Evolutionary conservation across 2,329 filamentous ascomycete species (phyloP).

Genomic region (Trichoderma sp.): DNA sequence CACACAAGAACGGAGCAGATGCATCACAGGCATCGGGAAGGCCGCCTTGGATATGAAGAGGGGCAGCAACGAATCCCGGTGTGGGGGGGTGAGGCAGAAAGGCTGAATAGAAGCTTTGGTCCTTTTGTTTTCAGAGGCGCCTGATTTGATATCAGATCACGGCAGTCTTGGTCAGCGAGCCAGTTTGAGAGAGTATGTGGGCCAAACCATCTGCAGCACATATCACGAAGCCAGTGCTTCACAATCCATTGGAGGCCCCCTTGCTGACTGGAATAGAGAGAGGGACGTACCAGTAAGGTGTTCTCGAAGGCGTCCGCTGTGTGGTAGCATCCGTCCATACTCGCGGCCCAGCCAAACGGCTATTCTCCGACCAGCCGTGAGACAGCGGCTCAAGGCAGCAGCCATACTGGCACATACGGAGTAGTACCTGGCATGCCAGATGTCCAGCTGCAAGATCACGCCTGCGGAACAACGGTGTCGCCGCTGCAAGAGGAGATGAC

Average conservation of each 20-base stretch:
- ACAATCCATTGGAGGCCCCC: constrained; percentile 10
- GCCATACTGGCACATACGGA: neutral
- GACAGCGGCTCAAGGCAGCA: constrained; percentile 9
- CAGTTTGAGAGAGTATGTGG: neutral
- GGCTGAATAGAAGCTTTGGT: neutral
- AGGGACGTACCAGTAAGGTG: neutral
- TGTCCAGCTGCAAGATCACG: constrained; percentile 25
- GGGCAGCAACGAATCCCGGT: constrained; percentile 7
- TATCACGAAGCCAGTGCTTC: constrained; percentile 15
- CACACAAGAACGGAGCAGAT: constrained; percentile 18
- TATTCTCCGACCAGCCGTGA: constrained; percentile 23
- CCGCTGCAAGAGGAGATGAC: constrained; percentile 27
- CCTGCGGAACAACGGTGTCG: constrained; percentile 26
- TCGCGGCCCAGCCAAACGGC: constrained; percentile 12
- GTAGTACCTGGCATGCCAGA: constrained; percentile 14
- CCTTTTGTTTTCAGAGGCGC: neutral
- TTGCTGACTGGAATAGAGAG: constrained; percentile 6
- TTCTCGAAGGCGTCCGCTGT: neutral
- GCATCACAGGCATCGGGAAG: constrained; percentile 15
- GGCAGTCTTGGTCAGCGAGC: neutral
- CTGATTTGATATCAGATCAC: constrained; percentile 13
- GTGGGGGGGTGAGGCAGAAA: constrained; percentile 6
- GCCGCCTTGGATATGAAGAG: constrained; percentile 17
- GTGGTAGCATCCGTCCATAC: neutral
- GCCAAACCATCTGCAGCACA: constrained; percentile 11